Base-by-base conservation (phyloP, 2,329 filamentous ascomycete genomes). In the Hypoxylon sp. region DNA sequence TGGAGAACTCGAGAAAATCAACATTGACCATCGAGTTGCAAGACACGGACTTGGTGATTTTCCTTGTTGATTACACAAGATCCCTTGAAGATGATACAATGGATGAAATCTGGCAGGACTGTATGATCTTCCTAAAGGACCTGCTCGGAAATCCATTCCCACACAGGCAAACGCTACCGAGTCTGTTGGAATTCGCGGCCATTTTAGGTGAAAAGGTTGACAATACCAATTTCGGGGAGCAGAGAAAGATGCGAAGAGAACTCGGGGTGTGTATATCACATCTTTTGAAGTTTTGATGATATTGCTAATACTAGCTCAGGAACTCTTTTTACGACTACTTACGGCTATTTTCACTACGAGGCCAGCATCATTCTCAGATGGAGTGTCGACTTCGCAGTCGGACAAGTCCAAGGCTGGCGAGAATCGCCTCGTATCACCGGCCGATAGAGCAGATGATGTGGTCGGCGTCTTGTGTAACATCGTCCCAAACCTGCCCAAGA, bases 101-200 rank as follows among this genome's bases (percentile, higher is more conserved):
- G 87, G 96, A 99, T 75, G 96, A 99, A 80, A 97, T 99, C 53
- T 99, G 96, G 96, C 87, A 90, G 44, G 95, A 99, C 78, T 99
- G 95, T 78, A 94, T 94, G 75, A 88, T 91, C 0, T 99, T 99
- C 79, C 80, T 98, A 67, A 92, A 90, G 70, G 97, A 99, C 77
- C 87, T 99, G 29, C 85, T 99, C 29, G 90, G 91, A 24, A 99
- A 99, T 76, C 97, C 96, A 0, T 94, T 99, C 75, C 96, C 96
- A 2, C 95, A 99, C 81, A 87, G 96, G 62, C 94, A 98, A 77
- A 95, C 94, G 6, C 81, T 99, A 42, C 93, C 96, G 5, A 90
- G 91, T 56, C 83, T 99, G 48, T 83, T 99, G 11, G 93, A 97
- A 74, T 98, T 98, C 76, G 92, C 94, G 0, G 92, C 93, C 0